These are phyloP conservation scores for Apiospora koreana DNA, from an alignment of 2,329 filamentous ascomycete genomes.

Conservation along the genomic window DNA sequence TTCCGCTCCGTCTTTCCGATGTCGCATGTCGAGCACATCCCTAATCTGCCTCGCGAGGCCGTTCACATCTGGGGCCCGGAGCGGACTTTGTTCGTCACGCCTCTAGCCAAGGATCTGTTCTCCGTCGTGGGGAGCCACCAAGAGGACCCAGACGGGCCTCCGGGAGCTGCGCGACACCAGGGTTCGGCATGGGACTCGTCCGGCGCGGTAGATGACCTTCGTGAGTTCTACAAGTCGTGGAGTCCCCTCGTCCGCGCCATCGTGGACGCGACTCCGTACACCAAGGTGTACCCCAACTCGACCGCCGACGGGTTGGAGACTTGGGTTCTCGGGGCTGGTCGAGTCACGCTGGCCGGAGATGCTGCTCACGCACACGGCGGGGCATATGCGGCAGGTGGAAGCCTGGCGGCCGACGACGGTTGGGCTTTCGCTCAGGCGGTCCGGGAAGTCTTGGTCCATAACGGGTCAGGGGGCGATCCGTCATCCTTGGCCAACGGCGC, in stretches of 20 bases:
- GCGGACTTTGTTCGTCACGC: conserved; percentile 44
- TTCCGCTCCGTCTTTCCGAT: conserved; percentile 46
- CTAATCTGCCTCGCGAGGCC: conserved; percentile 41
- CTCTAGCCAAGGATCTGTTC: conserved; percentile 41
- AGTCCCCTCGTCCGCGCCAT: conserved; percentile 41
- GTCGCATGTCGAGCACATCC: conserved; percentile 39
- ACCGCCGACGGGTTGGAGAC: conserved; percentile 40
- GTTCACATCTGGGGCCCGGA: conserved; percentile 45
- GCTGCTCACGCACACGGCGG: conserved; percentile 44
- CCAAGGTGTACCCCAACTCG: conserved; percentile 43
- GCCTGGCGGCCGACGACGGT: conserved; percentile 41
- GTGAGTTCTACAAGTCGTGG: conserved; percentile 42
- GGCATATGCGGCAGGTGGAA: conserved; percentile 41
- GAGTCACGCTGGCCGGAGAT: conserved; percentile 40
- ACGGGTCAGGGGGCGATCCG: conserved; percentile 10
- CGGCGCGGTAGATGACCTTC: conserved; percentile 37
- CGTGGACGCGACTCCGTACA: conserved; percentile 40
- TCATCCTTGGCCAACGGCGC: neutral
- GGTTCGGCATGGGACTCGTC: conserved; percentile 40
- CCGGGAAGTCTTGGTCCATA: conserved; percentile 38
- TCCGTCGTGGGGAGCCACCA: conserved; percentile 45
- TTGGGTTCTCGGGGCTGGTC: conserved; percentile 40
- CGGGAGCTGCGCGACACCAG: conserved; percentile 26
- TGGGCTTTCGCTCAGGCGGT: conserved; percentile 43
- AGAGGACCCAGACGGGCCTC: conserved; percentile 32